Evolutionary conservation across 108 stramenopile species (phyloP), one percentile per base, ranked within the genome.

Genomic region (Epipyxis sp.): DNA sequence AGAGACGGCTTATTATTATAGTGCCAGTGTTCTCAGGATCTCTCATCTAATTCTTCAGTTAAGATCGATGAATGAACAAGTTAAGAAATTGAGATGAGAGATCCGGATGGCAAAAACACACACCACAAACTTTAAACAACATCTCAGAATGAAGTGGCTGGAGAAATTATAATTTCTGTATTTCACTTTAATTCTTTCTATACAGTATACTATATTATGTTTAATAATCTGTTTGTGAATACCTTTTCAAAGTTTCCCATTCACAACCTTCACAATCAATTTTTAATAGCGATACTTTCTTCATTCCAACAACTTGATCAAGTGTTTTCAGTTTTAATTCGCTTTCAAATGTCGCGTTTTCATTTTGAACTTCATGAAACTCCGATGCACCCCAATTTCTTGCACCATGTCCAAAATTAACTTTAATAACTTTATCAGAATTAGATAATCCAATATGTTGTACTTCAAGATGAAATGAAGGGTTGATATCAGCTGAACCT

Each of bases 241-340:
- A 57, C 54, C 54, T 25, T 37, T 65, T 65, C 61, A 65, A 65
- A 29, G 61, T 32, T 29, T 29, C 61, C 3, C 25, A 65, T 32
- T 65, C 61, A 37, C 61, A 65, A 6, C 61, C 61, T 65, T 65
- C 61, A 37, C 61, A 65, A 65, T 65, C 61, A 32, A 65, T 65
- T 65, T 65, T 65, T 32, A 65, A 32, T 37, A 65, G 25, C 3
- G 25, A 16, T 16, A 65, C 61, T 29, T 37, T 29, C 30, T 32
- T 16, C 27, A 32, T 16, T 10, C 61, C 61, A 16, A 65, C 25
- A 10, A 65, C 35, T 6, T 25, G 61, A 65, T 65, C 61, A 10
- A 65, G 25, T 6, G 61, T 13, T 37, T 25, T 65, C 25, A 65
- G 34, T 37, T 29, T 25, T 37, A 65, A 65, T 25, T 65, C 61